Evolutionary conservation across 345 rosid species (phyloP).

Genomic region (Boechera stricta): DNA sequence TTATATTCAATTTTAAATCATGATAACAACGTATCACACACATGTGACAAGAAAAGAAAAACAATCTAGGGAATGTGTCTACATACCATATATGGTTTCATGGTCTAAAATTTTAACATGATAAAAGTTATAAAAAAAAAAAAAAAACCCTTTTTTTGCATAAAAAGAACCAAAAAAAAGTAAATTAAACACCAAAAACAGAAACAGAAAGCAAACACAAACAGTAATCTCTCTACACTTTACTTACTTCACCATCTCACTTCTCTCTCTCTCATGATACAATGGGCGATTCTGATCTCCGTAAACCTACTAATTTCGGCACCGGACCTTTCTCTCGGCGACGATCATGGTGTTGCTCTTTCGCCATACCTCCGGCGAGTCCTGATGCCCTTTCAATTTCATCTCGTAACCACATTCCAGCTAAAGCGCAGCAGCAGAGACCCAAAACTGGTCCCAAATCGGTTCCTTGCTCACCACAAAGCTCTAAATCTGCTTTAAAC

Average conservation of each 20-base stretch:
- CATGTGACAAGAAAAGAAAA: too few relatives aligned
- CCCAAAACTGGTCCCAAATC: constrained; percentile 52
- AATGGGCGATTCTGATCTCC: constrained; percentile 46
- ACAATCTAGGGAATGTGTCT: too few relatives aligned
- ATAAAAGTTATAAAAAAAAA: neutral
- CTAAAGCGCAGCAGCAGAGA: constrained; percentile 42
- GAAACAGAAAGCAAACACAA: neutral
- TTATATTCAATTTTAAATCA: too few relatives aligned
- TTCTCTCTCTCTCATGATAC: constrained; percentile 28
- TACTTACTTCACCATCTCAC: constrained; percentile 13
- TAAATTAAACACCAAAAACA: too few relatives aligned
- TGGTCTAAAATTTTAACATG: neutral
- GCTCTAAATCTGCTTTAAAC: constrained; percentile 66
- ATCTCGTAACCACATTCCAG: constrained; percentile 43
- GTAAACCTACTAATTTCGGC: constrained; percentile 38
- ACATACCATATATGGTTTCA: too few relatives aligned
- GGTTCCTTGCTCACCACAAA: constrained; percentile 67
- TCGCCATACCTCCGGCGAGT: constrained; percentile 72
- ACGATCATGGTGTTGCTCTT: constrained; percentile 86
- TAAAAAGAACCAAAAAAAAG: neutral
- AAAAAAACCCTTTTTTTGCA: neutral
- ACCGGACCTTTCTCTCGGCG: constrained; percentile 48
- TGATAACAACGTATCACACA: too few relatives aligned
- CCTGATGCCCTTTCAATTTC: constrained; percentile 62
- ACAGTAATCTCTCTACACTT: constrained; percentile 6